Evolutionary conservation across 73 alveolate genomes (phyloP), one percentile per base, ranked within the genome.

Genomic region (Paraurostyla sp.): DNA sequence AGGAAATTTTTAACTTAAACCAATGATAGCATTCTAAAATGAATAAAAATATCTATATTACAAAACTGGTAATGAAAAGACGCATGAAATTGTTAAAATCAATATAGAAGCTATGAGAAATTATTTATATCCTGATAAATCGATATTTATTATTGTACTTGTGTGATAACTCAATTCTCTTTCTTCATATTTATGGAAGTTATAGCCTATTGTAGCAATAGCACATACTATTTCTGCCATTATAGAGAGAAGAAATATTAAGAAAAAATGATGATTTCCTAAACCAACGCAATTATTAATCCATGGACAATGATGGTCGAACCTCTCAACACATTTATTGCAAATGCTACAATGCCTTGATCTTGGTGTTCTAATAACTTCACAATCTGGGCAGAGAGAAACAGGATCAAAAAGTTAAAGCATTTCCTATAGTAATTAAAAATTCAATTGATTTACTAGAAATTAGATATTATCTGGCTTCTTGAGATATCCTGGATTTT

Each of bases 251-350:
- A 94, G 73, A 90, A 63, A 93, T 35, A 42, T 11, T 0, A 76
- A 69, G 71, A 96, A 96, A 78, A 75, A 83, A 62, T 51, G 75
- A 50, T 88, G 93, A 71, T 96, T 96, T 36, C 86, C 87, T 0
- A 87, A 92, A 0, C 98, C 99, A 25, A 96, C 96, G 50, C 99
- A 96, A 81, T 96, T 92, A 84, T 96, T 94, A 22, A 94, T 88
- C 98, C 98, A 94, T 38, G 97, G 95, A 48, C 99, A 96, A 81
- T 96, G 99, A 85, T 96, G 99, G 71, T 96, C 99, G 73, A 92
- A 96, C 30, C 93, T 54, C 76, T 92, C 96, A n/a, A 96, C 97
- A 81, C 99, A 96, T 85, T 68, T 45, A 71, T 96, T 84, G 63
- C 99, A 96, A 36, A 92, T 82, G 38, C 71, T 69, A 69, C 99